phyloP scores from a whole-genome alignment of 2,329 filamentous ascomycete species.

The Fusarium sp. region DNA sequence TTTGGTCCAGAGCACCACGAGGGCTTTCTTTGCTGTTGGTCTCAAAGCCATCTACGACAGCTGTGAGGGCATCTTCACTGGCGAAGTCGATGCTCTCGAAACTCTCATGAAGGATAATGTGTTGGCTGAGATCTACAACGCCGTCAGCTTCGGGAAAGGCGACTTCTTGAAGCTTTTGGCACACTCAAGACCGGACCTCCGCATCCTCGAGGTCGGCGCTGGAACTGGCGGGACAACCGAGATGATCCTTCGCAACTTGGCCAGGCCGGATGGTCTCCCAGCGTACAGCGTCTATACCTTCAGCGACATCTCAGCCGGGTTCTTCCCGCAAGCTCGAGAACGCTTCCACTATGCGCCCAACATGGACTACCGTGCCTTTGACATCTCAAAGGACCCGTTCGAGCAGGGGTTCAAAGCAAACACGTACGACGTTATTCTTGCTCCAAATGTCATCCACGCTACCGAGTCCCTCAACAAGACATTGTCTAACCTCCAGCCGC shows the following conservation, averaged over 20 bases:
- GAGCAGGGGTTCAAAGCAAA: constrained; percentile 45
- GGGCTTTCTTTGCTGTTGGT: constrained; percentile 1
- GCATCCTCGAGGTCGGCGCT: constrained; percentile 45
- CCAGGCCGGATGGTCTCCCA: neutral
- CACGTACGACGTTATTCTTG: constrained; percentile 47
- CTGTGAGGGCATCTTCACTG: constrained; percentile 14
- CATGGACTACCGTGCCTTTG: constrained; percentile 45
- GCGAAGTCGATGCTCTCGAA: constrained; percentile 12
- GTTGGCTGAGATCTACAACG: constrained; percentile 5
- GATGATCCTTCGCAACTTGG: constrained; percentile 36
- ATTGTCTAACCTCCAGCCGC: constrained; percentile 34
- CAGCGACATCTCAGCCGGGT: constrained; percentile 48
- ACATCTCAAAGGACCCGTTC: constrained; percentile 46
- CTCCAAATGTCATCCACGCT: constrained; percentile 47
- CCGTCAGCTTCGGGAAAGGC: constrained; percentile 4
- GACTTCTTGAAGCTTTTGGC: constrained; percentile 2
- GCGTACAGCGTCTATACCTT: constrained; percentile 40
- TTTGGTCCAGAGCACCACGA: neutral
- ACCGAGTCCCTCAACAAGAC: constrained; percentile 40
- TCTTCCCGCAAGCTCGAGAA: constrained; percentile 43
- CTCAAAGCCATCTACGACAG: constrained; percentile 10
- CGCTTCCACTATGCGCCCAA: constrained; percentile 25
- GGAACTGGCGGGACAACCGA: constrained; percentile 51
- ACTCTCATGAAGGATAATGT: constrained; percentile 15
- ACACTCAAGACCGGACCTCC: constrained; percentile 32